These are phyloP conservation scores for Geotrichum aggregatum DNA, from an alignment of 1,139 yeast genomes.

Conservation along the genomic window DNA sequence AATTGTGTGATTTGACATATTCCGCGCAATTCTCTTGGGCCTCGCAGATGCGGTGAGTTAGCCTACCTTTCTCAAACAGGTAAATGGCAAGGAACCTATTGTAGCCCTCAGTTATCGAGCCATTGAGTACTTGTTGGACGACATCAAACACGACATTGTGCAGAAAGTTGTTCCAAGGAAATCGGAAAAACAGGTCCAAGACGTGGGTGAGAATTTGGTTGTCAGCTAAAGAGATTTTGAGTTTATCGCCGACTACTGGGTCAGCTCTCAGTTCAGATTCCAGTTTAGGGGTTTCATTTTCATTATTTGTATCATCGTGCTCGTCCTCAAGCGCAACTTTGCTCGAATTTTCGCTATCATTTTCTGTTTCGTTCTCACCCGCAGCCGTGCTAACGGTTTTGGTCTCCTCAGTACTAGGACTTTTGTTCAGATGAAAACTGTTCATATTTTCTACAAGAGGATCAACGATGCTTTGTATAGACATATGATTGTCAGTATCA, in stretches of 20 bases:
- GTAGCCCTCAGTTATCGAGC: conserved; percentile 89
- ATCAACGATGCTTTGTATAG: too few species aligned
- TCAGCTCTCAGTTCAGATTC: conserved; percentile 46
- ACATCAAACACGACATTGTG: conserved; percentile 97
- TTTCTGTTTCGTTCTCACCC: too few species aligned
- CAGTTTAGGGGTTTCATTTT: not conserved
- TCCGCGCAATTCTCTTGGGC: conserved; percentile 77
- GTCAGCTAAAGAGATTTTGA: conserved; percentile 82
- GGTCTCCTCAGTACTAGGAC: not conserved
- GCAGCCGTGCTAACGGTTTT: too few species aligned
- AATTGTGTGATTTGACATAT: conserved; percentile 55
- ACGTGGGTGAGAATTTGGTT: conserved; percentile 74
- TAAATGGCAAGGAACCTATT: conserved; percentile 86
- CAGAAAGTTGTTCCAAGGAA: conserved; percentile 96
- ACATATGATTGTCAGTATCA: too few species aligned
- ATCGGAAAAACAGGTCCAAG: conserved; percentile 76
- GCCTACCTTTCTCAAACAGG: conserved; percentile 71
- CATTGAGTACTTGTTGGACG: conserved; percentile 92
- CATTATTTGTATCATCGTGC: conserved; percentile 16
- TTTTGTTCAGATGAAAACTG: conserved; percentile 2
- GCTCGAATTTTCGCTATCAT: not conserved
- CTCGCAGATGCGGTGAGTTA: conserved; percentile 71
- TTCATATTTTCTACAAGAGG: conserved; percentile 5
- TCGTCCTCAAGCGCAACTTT: not conserved
- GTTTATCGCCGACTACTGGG: conserved; percentile 85